Evolutionary conservation across 2,329 filamentous ascomycete genomes (phyloP).

Genomic region (Sclerotinia glacialis): DNA sequence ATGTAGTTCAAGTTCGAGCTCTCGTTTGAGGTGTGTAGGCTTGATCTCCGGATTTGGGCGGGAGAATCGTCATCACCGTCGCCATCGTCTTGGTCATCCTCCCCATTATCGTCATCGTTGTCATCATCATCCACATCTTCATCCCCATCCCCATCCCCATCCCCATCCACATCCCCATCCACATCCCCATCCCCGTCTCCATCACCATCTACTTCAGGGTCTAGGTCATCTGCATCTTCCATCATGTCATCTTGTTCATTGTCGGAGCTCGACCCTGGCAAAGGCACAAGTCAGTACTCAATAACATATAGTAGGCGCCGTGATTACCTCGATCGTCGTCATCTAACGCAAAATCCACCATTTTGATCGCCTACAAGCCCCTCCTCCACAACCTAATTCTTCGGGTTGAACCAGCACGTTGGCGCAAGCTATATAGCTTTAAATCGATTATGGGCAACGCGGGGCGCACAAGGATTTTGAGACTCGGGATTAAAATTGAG

Average conservation of each 20-base stretch:
- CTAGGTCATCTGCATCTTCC: slow-evolving; percentile 47
- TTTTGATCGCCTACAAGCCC: slow-evolving; percentile 26
- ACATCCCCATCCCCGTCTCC: slow-evolving; percentile 37
- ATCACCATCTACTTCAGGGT: slow-evolving; percentile 39
- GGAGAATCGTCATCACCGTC: slow-evolving; percentile 55
- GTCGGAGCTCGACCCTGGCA: slow-evolving; percentile 45
- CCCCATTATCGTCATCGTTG: slow-evolving; percentile 40
- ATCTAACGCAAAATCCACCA: slow-evolving; percentile 37
- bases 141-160: slow-evolving; percentile 45
- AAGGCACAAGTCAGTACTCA: slow-evolving; percentile 16
- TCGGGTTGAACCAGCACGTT: background rate
- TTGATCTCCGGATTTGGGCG: slow-evolving; percentile 34
- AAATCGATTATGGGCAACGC: background rate
- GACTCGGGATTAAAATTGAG: background rate
- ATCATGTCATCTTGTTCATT: slow-evolving; percentile 58
- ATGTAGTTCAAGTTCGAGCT: slow-evolving; percentile 37
- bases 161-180: slow-evolving; percentile 39
- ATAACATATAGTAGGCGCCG: background rate
- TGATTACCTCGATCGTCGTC: slow-evolving; percentile 39
- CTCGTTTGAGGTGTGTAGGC: slow-evolving; percentile 33
- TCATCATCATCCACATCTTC: slow-evolving; percentile 39
- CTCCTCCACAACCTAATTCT: slow-evolving; percentile 2
- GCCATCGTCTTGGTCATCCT: slow-evolving; percentile 42
- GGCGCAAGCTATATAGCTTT: slow-evolving; percentile 1
- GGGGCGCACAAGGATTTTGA: slow-evolving; percentile 16